Evolutionary conservation across 176 grass and related monocot species (phyloP).

Genomic region (Raddia distichophylla): DNA sequence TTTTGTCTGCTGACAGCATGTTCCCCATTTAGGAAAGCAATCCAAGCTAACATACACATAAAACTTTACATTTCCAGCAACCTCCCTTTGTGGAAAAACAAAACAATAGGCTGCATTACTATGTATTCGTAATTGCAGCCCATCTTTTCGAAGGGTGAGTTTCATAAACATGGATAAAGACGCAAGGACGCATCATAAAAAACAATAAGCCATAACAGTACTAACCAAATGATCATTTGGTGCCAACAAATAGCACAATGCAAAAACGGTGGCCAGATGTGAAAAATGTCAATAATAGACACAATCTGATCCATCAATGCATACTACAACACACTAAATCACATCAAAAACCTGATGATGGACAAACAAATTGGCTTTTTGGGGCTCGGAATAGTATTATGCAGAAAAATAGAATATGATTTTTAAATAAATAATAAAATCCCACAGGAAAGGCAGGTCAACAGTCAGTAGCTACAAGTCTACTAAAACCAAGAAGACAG

Average conservation of each 20-base stretch:
- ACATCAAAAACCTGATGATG: not conserved
- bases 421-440: constrained; percentile 2
- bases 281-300: not conserved
- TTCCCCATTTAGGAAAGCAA: not conserved
- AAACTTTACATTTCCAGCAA: not conserved
- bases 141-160: not conserved
- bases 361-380: constrained; percentile 9
- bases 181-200: not conserved
- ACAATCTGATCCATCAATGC: not conserved
- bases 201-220: not conserved
- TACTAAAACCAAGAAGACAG: constrained; percentile 13
- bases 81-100: not conserved
- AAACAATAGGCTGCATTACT: not conserved
- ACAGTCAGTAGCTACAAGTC: not conserved
- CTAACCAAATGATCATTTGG: not conserved
- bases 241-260: not conserved
- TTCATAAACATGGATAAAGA: not conserved
- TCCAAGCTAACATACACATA: not conserved
- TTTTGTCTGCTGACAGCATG: not conserved
- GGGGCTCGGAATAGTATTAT: not conserved
- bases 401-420: not conserved
- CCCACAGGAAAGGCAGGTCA: constrained; percentile 21
- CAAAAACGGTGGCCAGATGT: not conserved
- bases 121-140: not conserved
- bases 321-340: not conserved